A percentile compares a stretch with the other conserved stretches of the same genome.
Conservation (phyloP, 148 eudicot genomes). For the Rhododendron molle region DNA sequence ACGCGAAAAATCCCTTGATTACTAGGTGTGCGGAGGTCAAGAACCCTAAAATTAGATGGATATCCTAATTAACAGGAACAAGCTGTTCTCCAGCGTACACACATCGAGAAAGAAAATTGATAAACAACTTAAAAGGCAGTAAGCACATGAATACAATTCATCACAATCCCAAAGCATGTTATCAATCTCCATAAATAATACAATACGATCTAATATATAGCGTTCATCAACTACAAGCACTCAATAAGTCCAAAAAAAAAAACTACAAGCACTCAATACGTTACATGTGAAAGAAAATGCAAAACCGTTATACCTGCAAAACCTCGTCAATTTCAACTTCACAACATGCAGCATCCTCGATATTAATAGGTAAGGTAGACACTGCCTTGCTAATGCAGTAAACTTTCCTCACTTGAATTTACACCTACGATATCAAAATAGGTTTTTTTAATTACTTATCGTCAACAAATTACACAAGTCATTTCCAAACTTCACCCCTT, state of each 20-base stretch:
- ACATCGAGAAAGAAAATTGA: constrained; percentile 12
- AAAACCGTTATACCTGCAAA: constrained; percentile 44
- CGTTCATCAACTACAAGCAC: background rate
- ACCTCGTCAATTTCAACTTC: constrained; percentile 69
- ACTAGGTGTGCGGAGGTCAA: constrained; percentile 84
- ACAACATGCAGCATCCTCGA: constrained; percentile 92
- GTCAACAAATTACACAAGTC: background rate
- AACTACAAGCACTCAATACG: background rate
- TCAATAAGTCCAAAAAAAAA: no score
- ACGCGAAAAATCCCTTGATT: constrained; percentile 73
- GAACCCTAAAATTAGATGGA: constrained; percentile 69
- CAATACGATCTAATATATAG: background rate
- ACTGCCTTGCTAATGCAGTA: constrained; percentile 55
- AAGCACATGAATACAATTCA: background rate
- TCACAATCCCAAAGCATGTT: background rate
- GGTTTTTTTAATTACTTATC: background rate
- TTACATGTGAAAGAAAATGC: background rate
- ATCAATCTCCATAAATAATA: background rate
- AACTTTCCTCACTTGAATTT: constrained; percentile 67
- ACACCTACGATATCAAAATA: constrained; percentile 47
- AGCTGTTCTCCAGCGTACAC: constrained; percentile 78
- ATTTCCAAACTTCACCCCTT: background rate
- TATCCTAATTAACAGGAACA: constrained; percentile 85
- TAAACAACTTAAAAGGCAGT: background rate
- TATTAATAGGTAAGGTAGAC: constrained; percentile 58